Evolutionary conservation across 805 yeast genomes (phyloP).

Genomic region (Saccharomycopsis sp.): DNA sequence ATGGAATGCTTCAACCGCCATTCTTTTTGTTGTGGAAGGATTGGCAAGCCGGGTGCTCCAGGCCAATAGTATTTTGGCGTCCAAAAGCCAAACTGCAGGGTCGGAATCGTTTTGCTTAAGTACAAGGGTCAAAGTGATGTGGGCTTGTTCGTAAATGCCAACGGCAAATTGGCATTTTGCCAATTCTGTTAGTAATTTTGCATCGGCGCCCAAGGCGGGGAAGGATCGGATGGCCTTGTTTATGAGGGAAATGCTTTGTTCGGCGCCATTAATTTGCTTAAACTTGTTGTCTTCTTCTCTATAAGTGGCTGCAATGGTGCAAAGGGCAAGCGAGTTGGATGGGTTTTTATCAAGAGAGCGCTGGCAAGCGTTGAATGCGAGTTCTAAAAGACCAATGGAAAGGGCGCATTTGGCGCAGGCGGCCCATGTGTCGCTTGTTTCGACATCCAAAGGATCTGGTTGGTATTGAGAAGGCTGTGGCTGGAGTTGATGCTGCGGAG

Average conservation of each 20-base stretch:
- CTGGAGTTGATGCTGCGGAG: neutral
- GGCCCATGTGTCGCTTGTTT: conserved; percentile 21
- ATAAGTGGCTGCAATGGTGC: conserved; percentile 36
- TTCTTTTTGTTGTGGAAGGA: conserved; percentile 32
- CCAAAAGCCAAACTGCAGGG: conserved; percentile 38
- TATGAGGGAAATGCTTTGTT: conserved; percentile 33
- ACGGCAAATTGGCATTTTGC: conserved; percentile 42
- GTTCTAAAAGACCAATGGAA: conserved; percentile 21
- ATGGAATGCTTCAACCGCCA: conserved; percentile 40
- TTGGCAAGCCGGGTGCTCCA: neutral
- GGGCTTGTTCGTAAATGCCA: conserved; percentile 44
- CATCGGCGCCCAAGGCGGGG: conserved; percentile 33
- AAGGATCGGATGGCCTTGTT: conserved; percentile 31
- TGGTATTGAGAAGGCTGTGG: neutral
- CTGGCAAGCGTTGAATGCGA: conserved; percentile 38
- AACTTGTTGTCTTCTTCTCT: conserved; percentile 32
- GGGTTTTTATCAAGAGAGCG: conserved; percentile 36
- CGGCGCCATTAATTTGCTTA: conserved; percentile 34
- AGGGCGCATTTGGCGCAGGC: conserved; percentile 17
- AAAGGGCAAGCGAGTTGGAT: conserved; percentile 32
- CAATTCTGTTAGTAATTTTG: conserved; percentile 39
- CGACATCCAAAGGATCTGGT: conserved; percentile 10
- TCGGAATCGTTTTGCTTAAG: conserved; percentile 32
- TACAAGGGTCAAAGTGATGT: conserved; percentile 37
- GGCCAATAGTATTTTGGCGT: conserved; percentile 42